Percentiles rank a stretch among this genome's conserved stretches.
phyloP scores from a whole-genome alignment of 2,329 filamentous ascomycete species.

The Mycosphaerella arachidis region DNA sequence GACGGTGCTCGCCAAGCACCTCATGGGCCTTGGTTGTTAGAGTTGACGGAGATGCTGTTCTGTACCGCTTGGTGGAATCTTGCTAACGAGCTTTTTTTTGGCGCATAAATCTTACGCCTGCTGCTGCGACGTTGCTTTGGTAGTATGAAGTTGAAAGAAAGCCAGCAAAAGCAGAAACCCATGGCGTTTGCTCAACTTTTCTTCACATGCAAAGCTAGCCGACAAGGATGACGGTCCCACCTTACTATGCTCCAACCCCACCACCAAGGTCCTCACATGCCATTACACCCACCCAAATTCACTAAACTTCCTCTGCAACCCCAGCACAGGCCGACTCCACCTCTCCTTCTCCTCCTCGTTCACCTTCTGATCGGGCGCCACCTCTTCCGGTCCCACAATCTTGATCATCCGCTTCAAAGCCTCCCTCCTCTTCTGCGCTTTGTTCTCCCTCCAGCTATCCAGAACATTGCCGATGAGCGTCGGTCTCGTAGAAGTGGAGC shows the following conservation, averaged over 20 bases:
- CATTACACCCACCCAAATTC: constrained; percentile 11
- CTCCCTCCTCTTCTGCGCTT: constrained; percentile 29
- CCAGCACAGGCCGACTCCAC: not conserved
- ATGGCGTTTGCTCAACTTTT: not conserved
- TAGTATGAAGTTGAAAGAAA: not conserved
- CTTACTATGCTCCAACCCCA: not conserved
- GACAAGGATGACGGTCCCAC: not conserved
- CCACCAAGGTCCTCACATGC: not conserved
- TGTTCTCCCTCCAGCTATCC: constrained; percentile 22
- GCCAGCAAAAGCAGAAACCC: not conserved
- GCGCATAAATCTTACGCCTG: too few relatives aligned
- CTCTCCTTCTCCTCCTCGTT: constrained; percentile 2
- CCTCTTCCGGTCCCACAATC: constrained; percentile 18
- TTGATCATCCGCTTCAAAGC: constrained; percentile 33
- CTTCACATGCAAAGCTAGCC: not conserved
- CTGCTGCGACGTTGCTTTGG: not conserved
- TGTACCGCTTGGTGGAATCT: too few relatives aligned
- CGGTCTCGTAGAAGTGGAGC: not conserved
- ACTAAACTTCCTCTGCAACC: constrained; percentile 8
- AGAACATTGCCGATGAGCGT: constrained; percentile 16
- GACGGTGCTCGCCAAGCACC: too few relatives aligned
- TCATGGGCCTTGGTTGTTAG: too few relatives aligned
- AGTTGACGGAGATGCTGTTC: too few relatives aligned
- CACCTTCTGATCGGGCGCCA: not conserved
- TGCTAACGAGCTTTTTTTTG: too few relatives aligned